These are phyloP conservation scores for Fusarium graminum DNA, from an alignment of 2,329 filamentous ascomycete genomes.

Conservation along the genomic window DNA sequence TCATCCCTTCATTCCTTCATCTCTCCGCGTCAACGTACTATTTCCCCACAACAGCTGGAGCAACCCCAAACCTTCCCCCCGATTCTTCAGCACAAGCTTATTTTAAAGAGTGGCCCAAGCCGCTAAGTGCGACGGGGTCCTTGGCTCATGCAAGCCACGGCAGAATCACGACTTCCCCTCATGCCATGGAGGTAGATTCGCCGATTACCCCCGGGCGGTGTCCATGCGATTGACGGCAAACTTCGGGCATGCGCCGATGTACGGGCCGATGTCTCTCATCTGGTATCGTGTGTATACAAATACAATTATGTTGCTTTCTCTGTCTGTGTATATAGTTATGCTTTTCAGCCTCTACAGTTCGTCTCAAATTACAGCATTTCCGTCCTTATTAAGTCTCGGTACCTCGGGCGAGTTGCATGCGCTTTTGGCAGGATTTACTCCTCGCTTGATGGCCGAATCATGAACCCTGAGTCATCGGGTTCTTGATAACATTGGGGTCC, in stretches of 20 bases:
- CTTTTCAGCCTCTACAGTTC: background rate
- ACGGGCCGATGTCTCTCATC: background rate
- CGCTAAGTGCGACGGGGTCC: conserved; percentile 1
- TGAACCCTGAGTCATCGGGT: background rate
- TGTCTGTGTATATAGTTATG: background rate
- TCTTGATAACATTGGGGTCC: conserved; percentile 23
- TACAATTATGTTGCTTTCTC: background rate
- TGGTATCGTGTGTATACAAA: background rate
- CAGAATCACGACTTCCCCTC: background rate
- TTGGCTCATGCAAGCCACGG: conserved; percentile 9
- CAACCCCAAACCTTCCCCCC: conserved; percentile 26
- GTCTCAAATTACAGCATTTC: background rate
- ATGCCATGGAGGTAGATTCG: background rate
- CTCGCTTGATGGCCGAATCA: background rate
- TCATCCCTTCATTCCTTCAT: no score
- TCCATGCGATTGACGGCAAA: background rate
- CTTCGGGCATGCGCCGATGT: background rate
- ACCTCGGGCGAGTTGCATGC: conserved; percentile 17
- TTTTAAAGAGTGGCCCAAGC: conserved; percentile 5
- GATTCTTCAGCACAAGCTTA: conserved; percentile 29
- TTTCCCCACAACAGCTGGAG: conserved; percentile 20
- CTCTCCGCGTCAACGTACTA: background rate
- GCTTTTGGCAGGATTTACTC: background rate
- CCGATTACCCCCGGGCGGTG: background rate
- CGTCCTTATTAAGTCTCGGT: conserved; percentile 10